phyloP scores from a whole-genome alignment of 345 rosid genomes.

The Gossypium raimondii region DNA sequence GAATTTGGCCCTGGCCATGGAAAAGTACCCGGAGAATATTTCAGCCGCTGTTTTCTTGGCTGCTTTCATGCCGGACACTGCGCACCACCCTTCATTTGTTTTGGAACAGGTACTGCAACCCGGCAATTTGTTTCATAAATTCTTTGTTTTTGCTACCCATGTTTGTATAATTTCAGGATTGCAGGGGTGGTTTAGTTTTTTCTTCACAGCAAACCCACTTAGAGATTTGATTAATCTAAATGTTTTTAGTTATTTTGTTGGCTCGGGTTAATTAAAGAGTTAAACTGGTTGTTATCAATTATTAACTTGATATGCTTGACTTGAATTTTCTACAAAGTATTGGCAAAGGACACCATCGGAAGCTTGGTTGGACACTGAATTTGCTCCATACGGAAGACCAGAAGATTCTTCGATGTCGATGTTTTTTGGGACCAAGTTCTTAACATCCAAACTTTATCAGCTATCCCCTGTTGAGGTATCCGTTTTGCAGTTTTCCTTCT shows the following conservation, averaged over 20 bases:
- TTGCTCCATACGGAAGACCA: slow-evolving; percentile 19
- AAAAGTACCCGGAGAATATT: slow-evolving; percentile 34
- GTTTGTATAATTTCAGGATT: background rate
- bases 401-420: slow-evolving; percentile 17
- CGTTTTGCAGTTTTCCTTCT: background rate
- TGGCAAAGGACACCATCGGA: background rate
- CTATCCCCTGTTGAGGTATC: slow-evolving; percentile 29
- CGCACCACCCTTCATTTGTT: slow-evolving; percentile 31
- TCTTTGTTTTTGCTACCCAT: background rate
- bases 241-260: background rate
- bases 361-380: slow-evolving; percentile 42
- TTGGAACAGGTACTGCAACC: slow-evolving; percentile 24
- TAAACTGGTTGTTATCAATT: background rate
- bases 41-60: slow-evolving; percentile 33
- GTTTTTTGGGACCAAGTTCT: slow-evolving; percentile 34
- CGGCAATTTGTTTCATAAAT: background rate
- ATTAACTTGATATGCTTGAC: background rate
- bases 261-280: background rate
- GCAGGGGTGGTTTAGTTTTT: background rate
- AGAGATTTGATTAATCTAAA: background rate
- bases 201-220: background rate
- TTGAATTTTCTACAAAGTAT: slow-evolving; percentile 6
- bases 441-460: slow-evolving; percentile 30
- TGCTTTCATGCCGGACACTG: slow-evolving; percentile 37
- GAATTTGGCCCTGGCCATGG: slow-evolving; percentile 45